Percentiles rank a stretch among this genome's conserved stretches.
Conservation (phyloP, 371 early-diverging fungal species). For the Mucor indicus region DNA sequence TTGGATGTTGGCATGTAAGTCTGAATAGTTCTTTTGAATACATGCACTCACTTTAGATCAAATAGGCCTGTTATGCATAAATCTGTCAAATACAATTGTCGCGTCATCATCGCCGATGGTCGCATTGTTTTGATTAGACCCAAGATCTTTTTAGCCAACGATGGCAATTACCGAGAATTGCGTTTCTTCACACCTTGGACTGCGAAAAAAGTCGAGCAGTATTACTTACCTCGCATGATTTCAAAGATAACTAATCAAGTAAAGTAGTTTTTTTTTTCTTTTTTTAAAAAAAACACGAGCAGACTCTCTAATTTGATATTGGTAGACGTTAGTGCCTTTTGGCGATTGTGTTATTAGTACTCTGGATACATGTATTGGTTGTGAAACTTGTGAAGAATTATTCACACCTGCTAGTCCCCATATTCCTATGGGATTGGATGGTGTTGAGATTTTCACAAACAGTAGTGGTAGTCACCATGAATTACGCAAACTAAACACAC, state of each 20-base stretch:
- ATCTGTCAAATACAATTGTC: conserved; percentile 93
- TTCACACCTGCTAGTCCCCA: conserved; percentile 96
- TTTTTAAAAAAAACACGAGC: background rate
- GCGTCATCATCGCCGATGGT: conserved; percentile 78
- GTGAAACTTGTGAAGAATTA: conserved; percentile 96
- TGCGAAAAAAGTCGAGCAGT: conserved; percentile 62
- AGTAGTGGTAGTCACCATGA: conserved; percentile 93
- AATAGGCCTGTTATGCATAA: conserved; percentile 89
- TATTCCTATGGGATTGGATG: conserved; percentile 88
- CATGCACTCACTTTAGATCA: background rate
- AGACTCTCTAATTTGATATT: background rate
- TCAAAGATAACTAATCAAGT: conserved; percentile 74
- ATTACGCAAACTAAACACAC: conserved; percentile 79
- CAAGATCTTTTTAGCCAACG: conserved; percentile 92
- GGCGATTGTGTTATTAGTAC: conserved; percentile 87
- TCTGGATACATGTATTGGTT: conserved; percentile 84
- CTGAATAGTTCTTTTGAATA: too few species aligned
- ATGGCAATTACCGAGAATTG: conserved; percentile 96
- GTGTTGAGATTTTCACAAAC: conserved; percentile 95
- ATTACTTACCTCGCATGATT: conserved; percentile 81
- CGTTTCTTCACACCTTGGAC: conserved; percentile 95
- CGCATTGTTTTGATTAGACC: conserved; percentile 93
- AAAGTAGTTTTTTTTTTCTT: background rate
- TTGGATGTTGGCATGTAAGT: conserved; percentile 91
- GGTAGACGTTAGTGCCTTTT: conserved; percentile 61